Percentiles rank a stretch among this genome's conserved stretches.
These are phyloP conservation scores for Fusarium proliferatum DNA, from an alignment of 2,329 filamentous ascomycete genomes.

Conservation along the genomic window DNA sequence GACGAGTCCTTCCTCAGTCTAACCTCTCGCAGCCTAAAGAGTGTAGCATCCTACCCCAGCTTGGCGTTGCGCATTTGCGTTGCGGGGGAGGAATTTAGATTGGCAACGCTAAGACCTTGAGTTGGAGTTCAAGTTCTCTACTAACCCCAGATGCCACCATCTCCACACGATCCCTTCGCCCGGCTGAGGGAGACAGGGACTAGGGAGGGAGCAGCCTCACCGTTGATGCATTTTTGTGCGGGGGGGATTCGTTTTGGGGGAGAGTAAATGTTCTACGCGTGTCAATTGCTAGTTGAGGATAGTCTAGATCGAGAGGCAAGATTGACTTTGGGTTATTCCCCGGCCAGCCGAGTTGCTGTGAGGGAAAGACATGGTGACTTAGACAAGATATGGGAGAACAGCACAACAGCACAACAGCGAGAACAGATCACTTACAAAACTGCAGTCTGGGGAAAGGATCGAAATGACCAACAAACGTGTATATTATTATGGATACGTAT, in stretches of 20 bases:
- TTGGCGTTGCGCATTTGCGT: conserved; percentile 14
- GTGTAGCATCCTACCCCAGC: conserved; percentile 28
- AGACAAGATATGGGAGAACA: background rate
- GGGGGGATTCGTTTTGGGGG: conserved; percentile 10
- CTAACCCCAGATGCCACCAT: conserved; percentile 30
- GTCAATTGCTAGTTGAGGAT: background rate
- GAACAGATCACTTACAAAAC: conserved; percentile 3
- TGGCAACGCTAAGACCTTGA: conserved; percentile 25
- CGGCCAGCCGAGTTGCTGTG: conserved; percentile 16
- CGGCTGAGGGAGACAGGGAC: conserved; percentile 23
- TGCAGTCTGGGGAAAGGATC: conserved; percentile 22
- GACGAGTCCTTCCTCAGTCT: conserved; percentile 3
- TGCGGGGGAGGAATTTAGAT: conserved; percentile 40
- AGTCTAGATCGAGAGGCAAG: conserved; percentile 6
- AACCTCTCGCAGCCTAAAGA: conserved; percentile 22
- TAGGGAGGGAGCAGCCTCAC: conserved; percentile 18
- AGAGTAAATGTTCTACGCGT: background rate
- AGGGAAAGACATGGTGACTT: conserved; percentile 12
- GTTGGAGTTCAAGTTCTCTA: conserved; percentile 30
- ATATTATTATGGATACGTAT: conserved; percentile 1
- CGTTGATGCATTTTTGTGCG: conserved; percentile 23
- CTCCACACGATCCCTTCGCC: conserved; percentile 45
- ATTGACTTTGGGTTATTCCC: conserved; percentile 15
- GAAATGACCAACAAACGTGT: background rate
- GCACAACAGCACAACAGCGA: background rate